These are phyloP conservation scores for Ramichloridium luteum DNA, from an alignment of 2,329 filamentous ascomycete genomes.

Conservation along the genomic window DNA sequence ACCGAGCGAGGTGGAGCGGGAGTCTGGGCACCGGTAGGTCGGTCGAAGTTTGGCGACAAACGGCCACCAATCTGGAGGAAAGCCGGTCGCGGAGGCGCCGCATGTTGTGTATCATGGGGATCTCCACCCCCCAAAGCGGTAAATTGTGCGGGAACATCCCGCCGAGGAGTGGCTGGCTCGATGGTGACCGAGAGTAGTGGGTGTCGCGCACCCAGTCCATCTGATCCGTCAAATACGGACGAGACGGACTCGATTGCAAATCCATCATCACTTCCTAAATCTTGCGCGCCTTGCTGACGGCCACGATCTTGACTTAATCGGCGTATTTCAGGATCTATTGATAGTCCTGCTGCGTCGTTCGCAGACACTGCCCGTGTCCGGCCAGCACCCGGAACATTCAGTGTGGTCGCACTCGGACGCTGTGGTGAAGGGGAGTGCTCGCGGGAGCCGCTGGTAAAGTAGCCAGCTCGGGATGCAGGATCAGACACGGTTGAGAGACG, in stretches of 20 bases:
- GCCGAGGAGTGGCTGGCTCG: conserved; percentile 12
- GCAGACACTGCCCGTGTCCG: conserved; percentile 47
- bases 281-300: neutral
- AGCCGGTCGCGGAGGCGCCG: no score
- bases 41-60: no score
- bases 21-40: no score
- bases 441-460: neutral
- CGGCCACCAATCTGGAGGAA: no score
- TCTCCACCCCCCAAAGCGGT: no score
- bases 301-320: conserved; percentile 5
- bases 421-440: neutral
- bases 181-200: conserved; percentile 8
- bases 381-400: neutral
- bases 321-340: conserved; percentile 28
- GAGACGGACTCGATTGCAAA: neutral
- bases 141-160: conserved; percentile 7
- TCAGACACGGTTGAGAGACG: conserved; percentile 37
- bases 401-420: neutral
- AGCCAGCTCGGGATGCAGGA: conserved; percentile 30
- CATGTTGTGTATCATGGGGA: no score
- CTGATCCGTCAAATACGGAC: neutral
- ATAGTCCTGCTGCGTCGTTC: conserved; percentile 41
- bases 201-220: no score
- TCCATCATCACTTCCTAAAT: neutral
- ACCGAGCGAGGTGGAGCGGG: no score